Evolutionary conservation across 352 stramenopile genomes (phyloP).

Genomic region (Phytophthora colocasiae): DNA sequence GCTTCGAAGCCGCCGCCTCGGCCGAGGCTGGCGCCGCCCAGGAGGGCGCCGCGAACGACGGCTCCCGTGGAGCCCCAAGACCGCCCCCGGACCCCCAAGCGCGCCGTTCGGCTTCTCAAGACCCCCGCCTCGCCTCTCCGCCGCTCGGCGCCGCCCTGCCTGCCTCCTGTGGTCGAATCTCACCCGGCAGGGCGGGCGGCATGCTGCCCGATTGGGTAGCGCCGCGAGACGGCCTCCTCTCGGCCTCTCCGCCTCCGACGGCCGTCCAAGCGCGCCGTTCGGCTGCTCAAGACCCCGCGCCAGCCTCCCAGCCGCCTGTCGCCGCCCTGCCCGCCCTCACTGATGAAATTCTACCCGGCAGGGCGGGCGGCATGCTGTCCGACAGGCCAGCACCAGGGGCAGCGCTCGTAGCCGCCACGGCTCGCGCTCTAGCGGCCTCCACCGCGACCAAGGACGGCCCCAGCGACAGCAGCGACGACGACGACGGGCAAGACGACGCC

Average conservation of each 20-base stretch:
- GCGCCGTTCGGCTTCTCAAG: neutral
- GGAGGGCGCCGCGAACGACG: neutral
- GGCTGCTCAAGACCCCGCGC: too few relatives aligned
- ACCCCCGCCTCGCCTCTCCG: too few relatives aligned
- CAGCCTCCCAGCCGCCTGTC: too few relatives aligned
- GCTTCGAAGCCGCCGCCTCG: neutral
- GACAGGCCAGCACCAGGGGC: neutral
- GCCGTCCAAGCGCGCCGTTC: too few relatives aligned
- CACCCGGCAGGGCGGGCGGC: neutral
- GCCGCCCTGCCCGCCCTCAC: too few relatives aligned
- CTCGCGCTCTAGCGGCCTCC: neutral
- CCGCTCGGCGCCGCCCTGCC: too few relatives aligned
- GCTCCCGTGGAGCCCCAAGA: neutral
- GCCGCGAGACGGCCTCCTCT: too few relatives aligned
- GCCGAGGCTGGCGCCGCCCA: too few relatives aligned
- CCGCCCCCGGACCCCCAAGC: neutral
- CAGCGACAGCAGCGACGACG: neutral
- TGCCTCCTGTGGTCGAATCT: neutral
- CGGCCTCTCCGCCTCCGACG: too few relatives aligned
- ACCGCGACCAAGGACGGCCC: neutral
- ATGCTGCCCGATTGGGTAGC: too few relatives aligned
- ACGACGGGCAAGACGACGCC: neutral
- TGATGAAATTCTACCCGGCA: too few relatives aligned
- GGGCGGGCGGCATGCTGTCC: neutral
- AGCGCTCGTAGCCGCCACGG: neutral